Evolutionary conservation across 2,329 filamentous ascomycete genomes (phyloP).

Genomic region (Cladosporium phlei): DNA sequence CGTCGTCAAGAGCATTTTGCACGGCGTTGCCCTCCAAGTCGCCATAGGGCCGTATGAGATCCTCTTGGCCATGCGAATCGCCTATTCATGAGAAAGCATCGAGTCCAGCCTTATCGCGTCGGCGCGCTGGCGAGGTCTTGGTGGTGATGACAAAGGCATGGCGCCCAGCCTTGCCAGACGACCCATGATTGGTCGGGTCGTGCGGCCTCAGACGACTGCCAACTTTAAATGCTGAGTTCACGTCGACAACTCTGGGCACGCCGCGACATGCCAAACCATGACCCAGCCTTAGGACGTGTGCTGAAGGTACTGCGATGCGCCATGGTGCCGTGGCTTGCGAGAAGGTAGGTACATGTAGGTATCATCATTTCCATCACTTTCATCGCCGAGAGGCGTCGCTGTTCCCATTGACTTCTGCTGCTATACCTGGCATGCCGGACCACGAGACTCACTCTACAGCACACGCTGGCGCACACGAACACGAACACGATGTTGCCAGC

Average conservation of each 20-base stretch:
- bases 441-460: neutral
- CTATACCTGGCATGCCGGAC: slow-evolving; percentile 4
- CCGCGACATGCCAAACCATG: slow-evolving; percentile 2
- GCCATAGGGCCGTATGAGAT: no score
- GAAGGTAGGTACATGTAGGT: neutral
- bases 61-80: no score
- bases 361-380: neutral
- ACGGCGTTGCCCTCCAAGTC: no score
- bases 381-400: no score
- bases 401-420: neutral
- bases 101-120: no score
- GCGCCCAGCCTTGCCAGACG: neutral
- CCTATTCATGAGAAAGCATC: no score
- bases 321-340: slow-evolving; percentile 5
- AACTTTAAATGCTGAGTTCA: slow-evolving; percentile 9
- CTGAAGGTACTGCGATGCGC: neutral
- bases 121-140: no score
- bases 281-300: slow-evolving; percentile 2
- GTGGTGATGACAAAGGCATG: no score
- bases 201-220: neutral
- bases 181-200: neutral
- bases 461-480: neutral
- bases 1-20: no score
- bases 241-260: slow-evolving; percentile 6
- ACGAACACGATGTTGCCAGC: neutral